Evolutionary conservation across 768 basidiomycete species (phyloP), one percentile per base, ranked within the genome.

Genomic region (Rubroboletus pulcherrimus): DNA sequence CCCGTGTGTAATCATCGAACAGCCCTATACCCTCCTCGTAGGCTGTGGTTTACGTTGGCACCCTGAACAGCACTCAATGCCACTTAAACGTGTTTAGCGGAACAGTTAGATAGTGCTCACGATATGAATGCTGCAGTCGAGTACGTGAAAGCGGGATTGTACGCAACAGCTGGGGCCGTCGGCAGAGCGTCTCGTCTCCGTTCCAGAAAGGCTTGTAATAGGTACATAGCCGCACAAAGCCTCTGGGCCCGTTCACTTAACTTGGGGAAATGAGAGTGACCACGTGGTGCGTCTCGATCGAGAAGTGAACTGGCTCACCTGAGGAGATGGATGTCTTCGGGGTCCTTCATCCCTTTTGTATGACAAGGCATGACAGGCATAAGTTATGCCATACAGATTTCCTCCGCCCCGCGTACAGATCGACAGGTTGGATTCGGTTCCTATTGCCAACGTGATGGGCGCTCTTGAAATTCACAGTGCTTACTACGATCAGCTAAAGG

Each of bases 31-130:
- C 56, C 66, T 46, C 57, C 55, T 51, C 53, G 19, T 31, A 49
- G 60, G 67, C 67, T 69, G 66, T 67, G 62, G 55, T 58, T 67
- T 67, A 67, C 66, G 66, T 67, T 55, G 59, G 4, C 49, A 66
- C 62, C 67, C 66, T 69, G 56, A 59, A 61, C 49, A 55, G 64
- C 66, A 66, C 46, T 41, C 52, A 19, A 50, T 48, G 60, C 37
- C 43, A 49, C 33, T 29, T 46, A 35, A 69, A 63, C 66, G 67
- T 67, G 63, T 59, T 37, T 24, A 53, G 45, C 51, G 54, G 53
- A 49, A 50, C 43, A 49, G 44, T 15, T 15, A 37, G 55, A 59
- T 57, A 51, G 39, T 56, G 52, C 49, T 53, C 56, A 48, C 38
- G 64, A 63, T 55, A 67, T 59, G 66, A 62, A 67, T 49, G 34